Conservation (phyloP, 2,329 filamentous ascomycete genomes). For the Talaromyces sp. region DNA sequence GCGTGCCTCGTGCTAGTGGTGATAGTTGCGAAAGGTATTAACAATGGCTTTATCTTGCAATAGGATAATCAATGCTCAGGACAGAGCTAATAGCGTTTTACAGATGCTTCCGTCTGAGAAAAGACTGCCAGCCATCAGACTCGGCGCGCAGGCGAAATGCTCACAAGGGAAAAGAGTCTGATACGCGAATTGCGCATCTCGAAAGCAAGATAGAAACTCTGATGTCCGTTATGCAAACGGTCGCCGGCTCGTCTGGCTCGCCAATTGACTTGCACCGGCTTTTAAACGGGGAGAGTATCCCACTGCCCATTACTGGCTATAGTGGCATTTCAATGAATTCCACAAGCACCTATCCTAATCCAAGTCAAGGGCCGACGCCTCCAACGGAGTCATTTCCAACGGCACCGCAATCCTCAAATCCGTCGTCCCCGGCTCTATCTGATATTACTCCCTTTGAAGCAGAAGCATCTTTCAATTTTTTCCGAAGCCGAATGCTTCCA, state of each 20-base stretch:
- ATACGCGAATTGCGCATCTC: slow-evolving; percentile 30
- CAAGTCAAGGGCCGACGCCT: background rate
- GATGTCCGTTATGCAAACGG: slow-evolving; percentile 26
- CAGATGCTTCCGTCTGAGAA: slow-evolving; percentile 34
- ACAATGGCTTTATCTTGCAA: background rate
- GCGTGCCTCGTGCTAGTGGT: slow-evolving; percentile 17
- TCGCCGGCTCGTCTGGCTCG: slow-evolving; percentile 11
- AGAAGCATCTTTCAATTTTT: slow-evolving; percentile 23
- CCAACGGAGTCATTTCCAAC: background rate
- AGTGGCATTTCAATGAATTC: background rate
- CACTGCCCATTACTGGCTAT: background rate
- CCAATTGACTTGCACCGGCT: slow-evolving; percentile 4
- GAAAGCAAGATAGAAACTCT: slow-evolving; percentile 31
- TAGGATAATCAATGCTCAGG: too few species aligned
- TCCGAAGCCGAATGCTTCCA: slow-evolving; percentile 31
- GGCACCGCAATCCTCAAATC: background rate
- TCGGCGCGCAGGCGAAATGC: slow-evolving; percentile 27
- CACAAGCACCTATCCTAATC: slow-evolving; percentile 1
- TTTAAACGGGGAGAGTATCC: slow-evolving; percentile 9
- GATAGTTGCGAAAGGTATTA: slow-evolving; percentile 23
- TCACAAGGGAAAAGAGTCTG: slow-evolving; percentile 23
- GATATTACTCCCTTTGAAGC: slow-evolving; percentile 12
- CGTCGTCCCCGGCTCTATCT: slow-evolving; percentile 1
- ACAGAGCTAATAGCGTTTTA: slow-evolving; percentile 10
- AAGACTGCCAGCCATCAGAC: slow-evolving; percentile 30